phyloP scores from a whole-genome alignment of 495 filamentous ascomycete genomes.

The Tuber umbilicatum region DNA sequence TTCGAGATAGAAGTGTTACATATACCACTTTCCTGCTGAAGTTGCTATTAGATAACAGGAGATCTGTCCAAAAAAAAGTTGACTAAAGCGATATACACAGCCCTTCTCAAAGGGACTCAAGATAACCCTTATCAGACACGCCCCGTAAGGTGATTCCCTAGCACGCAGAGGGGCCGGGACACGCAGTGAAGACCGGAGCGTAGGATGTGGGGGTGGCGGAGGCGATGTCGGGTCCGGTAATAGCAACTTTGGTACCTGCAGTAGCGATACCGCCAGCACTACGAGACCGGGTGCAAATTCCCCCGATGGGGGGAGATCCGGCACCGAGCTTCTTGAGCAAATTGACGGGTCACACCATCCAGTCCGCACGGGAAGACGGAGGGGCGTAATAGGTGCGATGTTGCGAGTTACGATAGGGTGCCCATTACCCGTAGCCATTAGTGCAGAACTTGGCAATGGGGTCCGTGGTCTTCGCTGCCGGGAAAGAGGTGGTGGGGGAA shows the following conservation, averaged over 20 bases:
- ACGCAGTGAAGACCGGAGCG: conserved; percentile 55
- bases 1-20: not conserved
- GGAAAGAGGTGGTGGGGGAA: not conserved
- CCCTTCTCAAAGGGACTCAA: not conserved
- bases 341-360: conserved; percentile 52
- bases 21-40: not conserved
- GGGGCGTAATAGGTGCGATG: not conserved
- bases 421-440: not conserved
- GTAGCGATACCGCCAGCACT: conserved; percentile 46
- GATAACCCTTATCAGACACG: not conserved
- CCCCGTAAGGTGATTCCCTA: not conserved
- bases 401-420: not conserved
- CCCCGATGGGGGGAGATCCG: conserved; percentile 63
- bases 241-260: conserved; percentile 54
- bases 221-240: conserved; percentile 68
- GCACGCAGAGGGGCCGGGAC: conserved; percentile 41
- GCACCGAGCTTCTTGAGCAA: conserved; percentile 61
- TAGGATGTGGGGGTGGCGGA: conserved; percentile 55
- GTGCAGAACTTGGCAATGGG: not conserved
- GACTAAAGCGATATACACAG: not conserved
- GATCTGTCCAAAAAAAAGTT: not conserved
- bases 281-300: conserved; percentile 58
- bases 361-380: conserved; percentile 49
- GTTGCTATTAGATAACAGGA: not conserved
- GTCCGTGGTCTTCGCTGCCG: not conserved